Percentiles rank a stretch among this genome's conserved stretches.
phyloP scores from a whole-genome alignment of 805 yeast species.

The Wickerhamiella dianesei region DNA sequence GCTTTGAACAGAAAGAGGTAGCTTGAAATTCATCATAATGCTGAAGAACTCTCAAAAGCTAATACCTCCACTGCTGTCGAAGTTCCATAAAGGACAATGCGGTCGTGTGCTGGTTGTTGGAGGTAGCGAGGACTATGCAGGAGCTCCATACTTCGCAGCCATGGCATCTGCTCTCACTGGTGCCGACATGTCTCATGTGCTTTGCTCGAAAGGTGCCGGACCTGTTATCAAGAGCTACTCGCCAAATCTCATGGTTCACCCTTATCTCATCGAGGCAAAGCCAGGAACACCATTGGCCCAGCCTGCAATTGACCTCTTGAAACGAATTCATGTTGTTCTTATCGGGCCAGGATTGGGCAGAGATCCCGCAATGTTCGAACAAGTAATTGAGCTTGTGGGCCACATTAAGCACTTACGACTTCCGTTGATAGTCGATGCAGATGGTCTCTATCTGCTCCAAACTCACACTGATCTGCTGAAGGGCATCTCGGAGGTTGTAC shows the following conservation, averaged over 20 bases:
- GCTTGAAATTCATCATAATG: no score
- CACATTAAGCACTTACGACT: conserved; percentile 42
- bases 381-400: conserved; percentile 43
- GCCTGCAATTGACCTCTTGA: conserved; percentile 41
- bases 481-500: conserved; percentile 43
- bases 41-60: conserved; percentile 35
- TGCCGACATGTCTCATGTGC: conserved; percentile 74
- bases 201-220: conserved; percentile 75
- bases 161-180: conserved; percentile 77
- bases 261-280: conserved; percentile 50
- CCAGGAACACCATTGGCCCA: conserved; percentile 33
- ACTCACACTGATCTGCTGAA: conserved; percentile 32
- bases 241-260: conserved; percentile 94
- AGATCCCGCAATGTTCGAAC: conserved; percentile 50
- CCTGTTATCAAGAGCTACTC: conserved; percentile 72
- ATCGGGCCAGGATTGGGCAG: conserved; percentile 94
- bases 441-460: conserved; percentile 59
- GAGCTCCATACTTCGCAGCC: conserved; percentile 89
- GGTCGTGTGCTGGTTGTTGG: conserved; percentile 83
- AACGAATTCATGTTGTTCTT: conserved; percentile 65
- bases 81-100: conserved; percentile 80
- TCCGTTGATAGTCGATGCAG: conserved; percentile 84
- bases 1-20: no score
- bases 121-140: conserved; percentile 91
- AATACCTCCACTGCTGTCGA: conserved; percentile 41